Base-by-base conservation (phyloP, 1,284 basidiomycete genomes). In the Cutaneotrichosporon cutaneum region DNA sequence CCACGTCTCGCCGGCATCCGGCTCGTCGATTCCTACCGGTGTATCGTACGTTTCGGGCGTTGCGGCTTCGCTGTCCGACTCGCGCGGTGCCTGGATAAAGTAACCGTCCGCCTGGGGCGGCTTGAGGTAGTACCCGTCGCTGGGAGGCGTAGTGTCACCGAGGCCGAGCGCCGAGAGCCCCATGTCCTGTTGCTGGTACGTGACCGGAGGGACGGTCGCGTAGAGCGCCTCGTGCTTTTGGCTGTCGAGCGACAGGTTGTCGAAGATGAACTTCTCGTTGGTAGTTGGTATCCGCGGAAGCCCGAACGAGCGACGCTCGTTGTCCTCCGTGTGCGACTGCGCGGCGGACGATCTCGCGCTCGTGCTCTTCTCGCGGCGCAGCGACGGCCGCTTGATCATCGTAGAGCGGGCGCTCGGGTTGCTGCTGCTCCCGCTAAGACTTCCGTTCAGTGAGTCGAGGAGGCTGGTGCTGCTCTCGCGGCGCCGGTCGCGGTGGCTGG, bases 1-100 rank as follows among this genome's bases (percentile, higher is more conserved):
- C 76, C 73, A 75, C 42, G 69, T 73, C 48, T 75, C 75, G 10
- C 66, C 63, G 2, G 69, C 70, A 54, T 77, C 74, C 16, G 71
- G 53, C 22, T 65, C 61, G 10, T 16, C 51, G 21, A 30, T n/a
- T 16, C 39, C 39, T 18, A 42, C n/a, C 39, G 18, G 39, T 9
- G 16, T 42, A 2, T 5, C n/a, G 18, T 42, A 42, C 18, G n/a
- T 21, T 32, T 52, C 51, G 21, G 51, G 8, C 18, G 30, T 32
- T n/a, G 18, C 39, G 16, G 5, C 39, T 5, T 42, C 39, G 18
- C 18, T n/a, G 39, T n/a, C 8, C 18, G 39, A 18, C 18, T 42
- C 39, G 18, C 18, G 39, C 18, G 39, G 39, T 4, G 16, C 18
- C 39, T 42, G 39, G 39, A n/a, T 3, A 9, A 42, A 42, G 39